Evolutionary conservation across 495 filamentous ascomycete genomes (phyloP).

Genomic region (Barbatosphaeria neglecta): DNA sequence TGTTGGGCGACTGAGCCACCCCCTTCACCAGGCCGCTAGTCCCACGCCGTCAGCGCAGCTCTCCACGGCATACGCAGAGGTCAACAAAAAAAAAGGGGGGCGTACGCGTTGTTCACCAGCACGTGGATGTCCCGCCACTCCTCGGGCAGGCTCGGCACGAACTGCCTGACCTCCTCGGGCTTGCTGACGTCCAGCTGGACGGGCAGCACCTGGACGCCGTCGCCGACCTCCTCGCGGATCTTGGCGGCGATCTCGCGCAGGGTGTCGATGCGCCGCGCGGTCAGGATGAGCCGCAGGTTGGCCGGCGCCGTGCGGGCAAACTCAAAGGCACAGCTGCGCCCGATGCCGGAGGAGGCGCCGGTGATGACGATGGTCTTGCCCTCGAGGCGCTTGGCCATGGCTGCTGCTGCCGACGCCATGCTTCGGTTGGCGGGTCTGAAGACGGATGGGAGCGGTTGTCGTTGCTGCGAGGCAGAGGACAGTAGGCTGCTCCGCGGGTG

Average conservation of each 20-base stretch:
- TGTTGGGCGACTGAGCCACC: slow-evolving; percentile 75
- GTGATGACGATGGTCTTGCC: slow-evolving; percentile 93
- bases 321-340: slow-evolving; percentile 72
- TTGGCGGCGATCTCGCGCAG: slow-evolving; percentile 65
- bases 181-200: slow-evolving; percentile 82
- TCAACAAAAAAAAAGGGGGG: slow-evolving; percentile 7
- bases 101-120: slow-evolving; percentile 94
- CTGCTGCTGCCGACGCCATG: slow-evolving; percentile 49
- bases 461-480: background rate
- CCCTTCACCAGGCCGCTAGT: slow-evolving; percentile 20
- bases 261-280: slow-evolving; percentile 70
- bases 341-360: slow-evolving; percentile 90
- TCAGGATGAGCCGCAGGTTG: slow-evolving; percentile 70
- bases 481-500: background rate
- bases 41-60: background rate
- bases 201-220: slow-evolving; percentile 70
- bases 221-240: slow-evolving; percentile 67
- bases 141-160: slow-evolving; percentile 61
- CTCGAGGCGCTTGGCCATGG: slow-evolving; percentile 73
- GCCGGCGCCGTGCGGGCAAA: slow-evolving; percentile 80
- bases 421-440: slow-evolving; percentile 3
- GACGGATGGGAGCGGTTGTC: background rate
- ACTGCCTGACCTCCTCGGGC: slow-evolving; percentile 59
- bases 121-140: slow-evolving; percentile 84
- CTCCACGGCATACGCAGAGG: no score